Percentiles rank a stretch among this genome's conserved stretches.
Evolutionary conservation across 768 basidiomycete genomes (phyloP).

Genomic region (Cystofilobasidium capitatum): DNA sequence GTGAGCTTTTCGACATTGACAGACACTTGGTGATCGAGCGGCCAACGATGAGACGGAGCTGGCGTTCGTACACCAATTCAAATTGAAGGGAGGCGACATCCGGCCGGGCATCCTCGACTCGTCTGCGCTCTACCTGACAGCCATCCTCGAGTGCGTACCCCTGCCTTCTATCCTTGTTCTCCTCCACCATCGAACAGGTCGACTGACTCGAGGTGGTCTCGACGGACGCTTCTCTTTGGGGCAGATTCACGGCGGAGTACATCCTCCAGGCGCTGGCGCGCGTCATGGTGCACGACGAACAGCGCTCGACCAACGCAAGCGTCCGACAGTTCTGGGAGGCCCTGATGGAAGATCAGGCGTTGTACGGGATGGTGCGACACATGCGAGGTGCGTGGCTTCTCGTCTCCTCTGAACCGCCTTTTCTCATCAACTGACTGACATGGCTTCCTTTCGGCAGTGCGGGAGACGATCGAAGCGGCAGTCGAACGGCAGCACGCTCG

Average conservation of each 20-base stretch:
- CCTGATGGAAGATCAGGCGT: slow-evolving; percentile 11
- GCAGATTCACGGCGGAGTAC: slow-evolving; percentile 16
- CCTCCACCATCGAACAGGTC: not conserved
- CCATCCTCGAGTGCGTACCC: slow-evolving; percentile 25
- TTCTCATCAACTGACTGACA: no score
- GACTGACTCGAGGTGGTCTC: not conserved
- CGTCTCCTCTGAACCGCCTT: no score
- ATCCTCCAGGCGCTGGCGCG: slow-evolving; percentile 10
- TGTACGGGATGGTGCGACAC: slow-evolving; percentile 13
- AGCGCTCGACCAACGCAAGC: not conserved
- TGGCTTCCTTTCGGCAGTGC: slow-evolving; percentile 14
- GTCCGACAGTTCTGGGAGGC: slow-evolving; percentile 15
- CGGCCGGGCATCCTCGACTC: slow-evolving; percentile 20
- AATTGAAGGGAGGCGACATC: slow-evolving; percentile 17
- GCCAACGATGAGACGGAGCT: slow-evolving; percentile 8
- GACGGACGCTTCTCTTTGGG: no score
- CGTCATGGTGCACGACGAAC: slow-evolving; percentile 8
- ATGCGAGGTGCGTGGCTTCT: slow-evolving; percentile 13
- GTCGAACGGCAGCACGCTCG: no score
- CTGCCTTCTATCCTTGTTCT: not conserved
- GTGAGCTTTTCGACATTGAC: not conserved
- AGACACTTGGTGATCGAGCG: slow-evolving; percentile 26
- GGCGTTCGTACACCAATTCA: not conserved
- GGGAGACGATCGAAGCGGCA: slow-evolving; percentile 5
- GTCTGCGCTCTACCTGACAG: slow-evolving; percentile 24